Conservation (phyloP, 805 yeast genomes). For the Brettanomyces bruxellensis region DNA sequence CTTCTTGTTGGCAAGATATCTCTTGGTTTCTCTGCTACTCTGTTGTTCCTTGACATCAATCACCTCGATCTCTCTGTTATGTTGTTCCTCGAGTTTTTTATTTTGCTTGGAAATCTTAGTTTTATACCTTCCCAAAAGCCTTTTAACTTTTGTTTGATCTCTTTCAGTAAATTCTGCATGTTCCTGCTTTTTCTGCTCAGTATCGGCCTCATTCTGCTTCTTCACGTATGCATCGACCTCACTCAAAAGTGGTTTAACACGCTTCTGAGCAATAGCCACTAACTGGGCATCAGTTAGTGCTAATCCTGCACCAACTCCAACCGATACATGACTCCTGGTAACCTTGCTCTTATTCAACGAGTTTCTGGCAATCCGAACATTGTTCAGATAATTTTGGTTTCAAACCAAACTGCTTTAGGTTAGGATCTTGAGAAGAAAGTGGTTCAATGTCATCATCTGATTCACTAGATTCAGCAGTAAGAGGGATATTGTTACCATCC, state of each 20-base stretch:
- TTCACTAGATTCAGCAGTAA: too few relatives aligned
- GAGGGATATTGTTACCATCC: too few relatives aligned
- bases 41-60: conserved; percentile 16
- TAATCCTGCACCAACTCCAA: conserved; percentile 48
- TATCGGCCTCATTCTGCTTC: conserved; percentile 33
- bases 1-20: conserved; percentile 31
- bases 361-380: conserved; percentile 38
- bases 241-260: conserved; percentile 47
- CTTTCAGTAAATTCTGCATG: conserved; percentile 27
- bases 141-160: conserved; percentile 24
- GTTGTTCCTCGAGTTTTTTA: conserved; percentile 15
- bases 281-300: conserved; percentile 41
- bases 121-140: conserved; percentile 29
- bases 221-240: conserved; percentile 42
- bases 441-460: conserved; percentile 5
- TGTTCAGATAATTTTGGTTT: conserved; percentile 42
- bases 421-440: conserved; percentile 20
- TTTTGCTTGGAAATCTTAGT: conserved; percentile 32
- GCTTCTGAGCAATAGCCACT: conserved; percentile 43
- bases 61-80: conserved; percentile 14
- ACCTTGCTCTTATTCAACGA: conserved; percentile 33
- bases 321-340: conserved; percentile 39
- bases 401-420: conserved; percentile 29
- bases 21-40: conserved; percentile 24
- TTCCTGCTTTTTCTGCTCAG: conserved; percentile 28